phyloP scores from a whole-genome alignment of 805 yeast genomes.

The Hanseniaspora pseudoguilliermondii region DNA sequence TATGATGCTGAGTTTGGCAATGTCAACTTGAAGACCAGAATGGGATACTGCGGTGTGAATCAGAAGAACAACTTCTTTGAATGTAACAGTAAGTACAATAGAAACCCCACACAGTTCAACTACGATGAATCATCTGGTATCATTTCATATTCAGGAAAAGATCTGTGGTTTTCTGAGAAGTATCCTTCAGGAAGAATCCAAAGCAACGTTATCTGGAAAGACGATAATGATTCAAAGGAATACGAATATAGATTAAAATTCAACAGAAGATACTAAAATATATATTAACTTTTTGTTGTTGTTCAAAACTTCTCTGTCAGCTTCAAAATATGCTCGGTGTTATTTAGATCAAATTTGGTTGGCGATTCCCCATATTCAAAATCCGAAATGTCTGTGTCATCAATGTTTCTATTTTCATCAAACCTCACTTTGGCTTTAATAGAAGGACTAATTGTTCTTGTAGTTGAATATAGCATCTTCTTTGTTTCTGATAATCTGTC shows the following conservation, averaged over 20 bases:
- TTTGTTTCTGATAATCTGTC: conserved; percentile 6
- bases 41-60: conserved; percentile 57
- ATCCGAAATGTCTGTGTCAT: not conserved
- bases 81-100: conserved; percentile 15
- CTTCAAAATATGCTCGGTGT: conserved; percentile 10
- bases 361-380: not conserved
- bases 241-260: conserved; percentile 31
- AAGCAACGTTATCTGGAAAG: conserved; percentile 32
- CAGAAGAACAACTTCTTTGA: conserved; percentile 18
- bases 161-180: conserved; percentile 44
- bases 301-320: conserved; percentile 1
- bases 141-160: conserved; percentile 50
- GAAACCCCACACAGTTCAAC: conserved; percentile 45
- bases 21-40: conserved; percentile 51
- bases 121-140: conserved; percentile 34
- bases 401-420: not conserved
- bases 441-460: not conserved
- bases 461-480: not conserved
- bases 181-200: conserved; percentile 37
- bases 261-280: conserved; percentile 15
- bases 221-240: conserved; percentile 25
- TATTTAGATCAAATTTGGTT: conserved; percentile 7
- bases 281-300: conserved; percentile 12
- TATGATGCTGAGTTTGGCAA: conserved; percentile 57
- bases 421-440: conserved; percentile 1